Evolutionary conservation across 139 green algal species (phyloP).

Genomic region (Diplosphaera chodatii): DNA sequence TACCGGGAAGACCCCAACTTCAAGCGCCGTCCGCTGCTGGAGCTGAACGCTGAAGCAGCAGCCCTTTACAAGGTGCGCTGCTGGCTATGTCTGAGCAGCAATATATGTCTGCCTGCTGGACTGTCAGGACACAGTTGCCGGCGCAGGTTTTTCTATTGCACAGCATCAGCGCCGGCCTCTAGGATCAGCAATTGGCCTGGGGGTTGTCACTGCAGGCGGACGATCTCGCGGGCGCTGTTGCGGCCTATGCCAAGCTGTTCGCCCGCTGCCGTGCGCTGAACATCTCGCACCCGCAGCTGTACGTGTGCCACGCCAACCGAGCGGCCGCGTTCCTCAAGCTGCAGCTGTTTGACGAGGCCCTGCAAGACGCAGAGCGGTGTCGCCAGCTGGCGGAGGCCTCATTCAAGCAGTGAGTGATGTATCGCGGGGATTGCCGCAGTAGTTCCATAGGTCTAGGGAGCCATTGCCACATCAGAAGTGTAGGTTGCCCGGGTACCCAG

Average conservation of each 20-base stretch:
- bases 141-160: too few relatives aligned
- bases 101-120: too few relatives aligned
- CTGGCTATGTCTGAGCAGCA: background rate
- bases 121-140: too few relatives aligned
- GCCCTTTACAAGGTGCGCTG: conserved; percentile 6
- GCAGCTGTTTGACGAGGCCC: conserved; percentile 24
- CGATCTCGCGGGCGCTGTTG: conserved; percentile 22
- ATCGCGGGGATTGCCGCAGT: too few relatives aligned
- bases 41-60: conserved; percentile 18
- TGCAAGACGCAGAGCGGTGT: conserved; percentile 26
- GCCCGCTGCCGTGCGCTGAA: conserved; percentile 23
- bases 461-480: background rate
- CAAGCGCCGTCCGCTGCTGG: background rate
- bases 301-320: conserved; percentile 53
- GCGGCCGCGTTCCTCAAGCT: conserved; percentile 47
- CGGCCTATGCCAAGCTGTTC: conserved; percentile 45
- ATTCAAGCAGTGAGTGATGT: conserved; percentile 24
- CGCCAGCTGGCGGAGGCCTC: conserved; percentile 25
- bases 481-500: background rate
- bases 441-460: too few relatives aligned
- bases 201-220: background rate
- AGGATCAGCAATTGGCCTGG: too few relatives aligned
- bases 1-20: conserved; percentile 2
- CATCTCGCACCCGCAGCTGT: conserved; percentile 51
- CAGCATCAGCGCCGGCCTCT: too few relatives aligned